These are phyloP conservation scores for Crepidotus sp. DNA, from an alignment of 1,284 basidiomycete species.

Conservation along the genomic window DNA sequence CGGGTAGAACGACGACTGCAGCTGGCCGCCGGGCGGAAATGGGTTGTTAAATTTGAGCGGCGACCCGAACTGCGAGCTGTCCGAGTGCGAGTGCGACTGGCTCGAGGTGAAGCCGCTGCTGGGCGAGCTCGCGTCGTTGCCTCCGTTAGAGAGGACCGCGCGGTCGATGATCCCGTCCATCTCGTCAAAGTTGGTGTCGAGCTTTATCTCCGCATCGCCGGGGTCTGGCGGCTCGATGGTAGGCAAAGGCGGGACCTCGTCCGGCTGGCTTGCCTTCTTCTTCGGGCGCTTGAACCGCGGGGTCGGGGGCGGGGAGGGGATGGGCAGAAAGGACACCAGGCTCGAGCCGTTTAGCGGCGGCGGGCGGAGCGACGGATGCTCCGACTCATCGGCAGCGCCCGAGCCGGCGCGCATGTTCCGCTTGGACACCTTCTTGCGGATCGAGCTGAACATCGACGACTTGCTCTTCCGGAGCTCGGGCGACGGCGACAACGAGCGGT, in stretches of 20 bases:
- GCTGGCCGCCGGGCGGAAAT: slow-evolving; percentile 26
- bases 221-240: slow-evolving; percentile 13
- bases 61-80: slow-evolving; percentile 26
- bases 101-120: slow-evolving; percentile 29
- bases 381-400: slow-evolving; percentile 13
- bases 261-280: slow-evolving; percentile 12
- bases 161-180: slow-evolving; percentile 80
- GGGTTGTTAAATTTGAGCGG: slow-evolving; percentile 39
- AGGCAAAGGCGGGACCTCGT: slow-evolving; percentile 13
- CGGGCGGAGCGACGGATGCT: slow-evolving; percentile 25
- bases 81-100: slow-evolving; percentile 23
- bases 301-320: slow-evolving; percentile 17
- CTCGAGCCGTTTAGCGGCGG: slow-evolving; percentile 17
- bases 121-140: slow-evolving; percentile 31
- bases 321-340: slow-evolving; percentile 20
- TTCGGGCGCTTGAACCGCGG: slow-evolving; percentile 14
- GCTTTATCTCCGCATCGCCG: slow-evolving; percentile 27
- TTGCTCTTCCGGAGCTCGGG: slow-evolving; percentile 30
- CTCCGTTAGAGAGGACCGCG: slow-evolving; percentile 21
- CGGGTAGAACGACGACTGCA: slow-evolving; percentile 3
- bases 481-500: slow-evolving; percentile 24
- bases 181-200: slow-evolving; percentile 73
- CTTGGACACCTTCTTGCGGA: slow-evolving; percentile 22
- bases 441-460: slow-evolving; percentile 27
- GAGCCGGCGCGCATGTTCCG: slow-evolving; percentile 23